phyloP scores from a whole-genome alignment of 208 protist genomes.

The Trypanosoma platydactyli region DNA sequence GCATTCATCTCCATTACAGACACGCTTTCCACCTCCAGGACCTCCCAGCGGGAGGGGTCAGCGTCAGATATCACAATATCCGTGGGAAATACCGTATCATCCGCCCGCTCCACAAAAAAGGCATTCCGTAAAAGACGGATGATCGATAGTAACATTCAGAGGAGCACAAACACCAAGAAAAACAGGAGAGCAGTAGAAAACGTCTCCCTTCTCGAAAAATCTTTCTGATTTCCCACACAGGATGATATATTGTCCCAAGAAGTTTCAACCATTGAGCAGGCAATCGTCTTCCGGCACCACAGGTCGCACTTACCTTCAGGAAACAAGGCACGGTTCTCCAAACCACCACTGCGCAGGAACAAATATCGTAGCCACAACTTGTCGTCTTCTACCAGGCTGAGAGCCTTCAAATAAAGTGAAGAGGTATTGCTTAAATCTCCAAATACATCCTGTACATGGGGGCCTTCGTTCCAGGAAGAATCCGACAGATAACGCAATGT shows the following conservation, averaged over 20 bases:
- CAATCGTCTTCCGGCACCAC: conserved; percentile 51
- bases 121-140: too few relatives aligned
- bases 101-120: too few relatives aligned
- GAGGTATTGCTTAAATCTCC: conserved; percentile 34
- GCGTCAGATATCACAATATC: too few relatives aligned
- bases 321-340: conserved; percentile 33
- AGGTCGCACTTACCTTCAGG: conserved; percentile 31
- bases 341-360: conserved; percentile 43
- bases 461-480: conserved; percentile 35
- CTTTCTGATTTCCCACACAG: conserved; percentile 28
- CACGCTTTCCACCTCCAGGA: too few relatives aligned
- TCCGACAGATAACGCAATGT: conserved; percentile 45
- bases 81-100: too few relatives aligned
- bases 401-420: conserved; percentile 23
- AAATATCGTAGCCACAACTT: conserved; percentile 48
- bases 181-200: conserved; percentile 1
- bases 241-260: conserved; percentile 33
- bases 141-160: too few relatives aligned
- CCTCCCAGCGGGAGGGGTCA: too few relatives aligned
- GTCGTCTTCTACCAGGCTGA: conserved; percentile 31
- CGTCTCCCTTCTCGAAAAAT: background rate
- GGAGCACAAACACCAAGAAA: background rate
- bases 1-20: too few relatives aligned
- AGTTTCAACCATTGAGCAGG: conserved; percentile 55
- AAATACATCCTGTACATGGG: conserved; percentile 34